phyloP scores from a whole-genome alignment of 768 basidiomycete genomes.

The Serendipita vermifera region DNA sequence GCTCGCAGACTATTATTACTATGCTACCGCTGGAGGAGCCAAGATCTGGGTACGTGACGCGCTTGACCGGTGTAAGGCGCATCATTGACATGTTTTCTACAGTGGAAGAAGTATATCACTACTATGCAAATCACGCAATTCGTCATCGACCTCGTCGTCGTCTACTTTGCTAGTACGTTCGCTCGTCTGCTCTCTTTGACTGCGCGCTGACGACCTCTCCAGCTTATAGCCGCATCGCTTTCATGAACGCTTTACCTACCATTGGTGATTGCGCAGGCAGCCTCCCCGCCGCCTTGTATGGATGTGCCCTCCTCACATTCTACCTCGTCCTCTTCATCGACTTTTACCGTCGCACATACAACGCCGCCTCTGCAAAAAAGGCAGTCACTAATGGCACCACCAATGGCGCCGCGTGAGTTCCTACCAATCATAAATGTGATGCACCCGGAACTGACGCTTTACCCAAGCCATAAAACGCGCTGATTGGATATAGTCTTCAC shows the following conservation, averaged over 20 bases:
- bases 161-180: slow-evolving; percentile 34
- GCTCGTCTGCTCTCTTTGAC: slow-evolving; percentile 6
- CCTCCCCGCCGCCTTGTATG: slow-evolving; percentile 32
- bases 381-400: background rate
- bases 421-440: no score
- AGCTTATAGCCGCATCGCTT: slow-evolving; percentile 34
- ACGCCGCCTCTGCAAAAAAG: background rate
- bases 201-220: slow-evolving; percentile 5
- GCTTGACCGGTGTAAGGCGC: background rate
- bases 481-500: no score
- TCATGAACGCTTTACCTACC: slow-evolving; percentile 23
- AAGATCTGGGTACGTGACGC: slow-evolving; percentile 31
- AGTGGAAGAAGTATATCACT: slow-evolving; percentile 42
- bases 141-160: slow-evolving; percentile 34
- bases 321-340: slow-evolving; percentile 39
- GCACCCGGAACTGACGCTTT: no score
- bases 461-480: no score
- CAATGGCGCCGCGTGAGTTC: no score
- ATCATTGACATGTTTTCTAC: background rate
- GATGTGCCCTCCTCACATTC: slow-evolving; percentile 30
- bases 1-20: slow-evolving; percentile 37
- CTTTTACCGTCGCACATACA: slow-evolving; percentile 15
- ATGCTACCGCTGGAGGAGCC: slow-evolving; percentile 35
- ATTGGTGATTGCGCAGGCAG: slow-evolving; percentile 32
- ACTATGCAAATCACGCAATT: slow-evolving; percentile 39